Percentiles rank a stretch among this genome's conserved stretches.
phyloP scores from a whole-genome alignment of 1,284 basidiomycete species.

The Calocybe gambosa region DNA sequence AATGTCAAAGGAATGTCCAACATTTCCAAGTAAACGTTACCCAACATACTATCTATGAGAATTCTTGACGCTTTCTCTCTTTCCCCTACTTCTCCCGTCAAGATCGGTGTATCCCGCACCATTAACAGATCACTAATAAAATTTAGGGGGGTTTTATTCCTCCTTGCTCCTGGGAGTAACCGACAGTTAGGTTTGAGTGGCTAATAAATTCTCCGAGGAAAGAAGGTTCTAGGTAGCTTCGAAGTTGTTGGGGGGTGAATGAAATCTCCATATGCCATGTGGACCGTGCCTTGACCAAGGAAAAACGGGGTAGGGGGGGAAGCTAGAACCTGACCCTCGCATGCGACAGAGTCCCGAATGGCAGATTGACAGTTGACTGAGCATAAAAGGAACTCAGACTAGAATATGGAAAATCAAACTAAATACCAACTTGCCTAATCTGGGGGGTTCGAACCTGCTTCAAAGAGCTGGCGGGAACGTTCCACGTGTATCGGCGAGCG shows the following conservation, averaged over 20 bases:
- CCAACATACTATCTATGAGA: background rate
- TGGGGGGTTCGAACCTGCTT: background rate
- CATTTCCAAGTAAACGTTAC: background rate
- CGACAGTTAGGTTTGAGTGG: too few relatives aligned
- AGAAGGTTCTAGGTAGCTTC: too few relatives aligned
- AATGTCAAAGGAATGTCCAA: conserved; percentile 3
- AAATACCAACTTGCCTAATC: background rate
- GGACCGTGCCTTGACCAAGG: background rate
- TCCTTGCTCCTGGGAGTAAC: too few relatives aligned
- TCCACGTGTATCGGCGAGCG: conserved; percentile 11
- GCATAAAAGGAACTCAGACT: background rate
- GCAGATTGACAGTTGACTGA: background rate
- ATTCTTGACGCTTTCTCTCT: background rate
- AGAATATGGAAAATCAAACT: background rate
- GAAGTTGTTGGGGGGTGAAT: background rate
- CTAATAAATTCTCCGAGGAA: too few relatives aligned
- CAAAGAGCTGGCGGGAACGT: conserved; percentile 1
- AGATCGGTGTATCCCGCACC: too few relatives aligned
- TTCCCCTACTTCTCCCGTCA: too few relatives aligned
- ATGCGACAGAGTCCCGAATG: background rate
- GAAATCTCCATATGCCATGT: background rate
- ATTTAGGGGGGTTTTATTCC: too few relatives aligned
- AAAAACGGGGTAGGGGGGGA: background rate
- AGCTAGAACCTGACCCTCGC: background rate
- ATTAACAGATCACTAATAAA: too few relatives aligned